Evolutionary conservation across 73 alveolate species (phyloP).

Genomic region (Loxodes magnus): DNA sequence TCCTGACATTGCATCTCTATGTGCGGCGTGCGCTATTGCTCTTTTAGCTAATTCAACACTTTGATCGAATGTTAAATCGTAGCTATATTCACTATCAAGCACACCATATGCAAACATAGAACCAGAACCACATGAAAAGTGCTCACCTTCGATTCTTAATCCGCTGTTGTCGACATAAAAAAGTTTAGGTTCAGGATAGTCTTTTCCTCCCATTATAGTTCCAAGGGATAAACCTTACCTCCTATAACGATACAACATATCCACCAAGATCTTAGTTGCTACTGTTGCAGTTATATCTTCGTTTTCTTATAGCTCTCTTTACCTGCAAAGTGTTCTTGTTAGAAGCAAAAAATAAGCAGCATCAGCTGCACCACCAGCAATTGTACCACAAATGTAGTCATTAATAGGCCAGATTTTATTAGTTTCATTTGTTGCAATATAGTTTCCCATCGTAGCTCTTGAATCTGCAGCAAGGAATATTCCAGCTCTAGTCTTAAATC

Average conservation of each 20-base stretch:
- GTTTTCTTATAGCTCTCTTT: conserved; percentile 90
- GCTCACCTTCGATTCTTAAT: conserved; percentile 89
- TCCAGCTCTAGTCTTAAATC: conserved; percentile 90
- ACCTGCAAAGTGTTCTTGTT: conserved; percentile 88
- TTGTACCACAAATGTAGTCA: conserved; percentile 95
- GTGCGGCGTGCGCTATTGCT: conserved; percentile 98
- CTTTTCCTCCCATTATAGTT: conserved; percentile 98
- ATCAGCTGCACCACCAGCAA: conserved; percentile 99
- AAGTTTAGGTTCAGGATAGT: conserved; percentile 85
- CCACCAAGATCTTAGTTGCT: conserved; percentile 8
- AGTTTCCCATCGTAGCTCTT: conserved; percentile 98
- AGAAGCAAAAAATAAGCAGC: conserved; percentile 96
- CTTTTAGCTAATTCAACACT: conserved; percentile 96
- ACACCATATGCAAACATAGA: conserved; percentile 99
- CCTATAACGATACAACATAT: conserved; percentile 28
- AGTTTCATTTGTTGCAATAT: conserved; percentile 87
- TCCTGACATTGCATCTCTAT: conserved; percentile 98
- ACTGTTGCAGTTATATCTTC: conserved; percentile 10
- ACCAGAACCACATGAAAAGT: conserved; percentile 94
- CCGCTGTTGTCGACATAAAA: conserved; percentile 96
- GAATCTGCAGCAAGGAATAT: conserved; percentile 98
- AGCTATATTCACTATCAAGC: conserved; percentile 86
- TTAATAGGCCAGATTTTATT: conserved; percentile 92
- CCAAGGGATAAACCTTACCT: conserved; percentile 98
- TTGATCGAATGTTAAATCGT: conserved; percentile 82